phyloP scores from a whole-genome alignment of 805 yeast genomes.

The Wickerhamiella cacticola region DNA sequence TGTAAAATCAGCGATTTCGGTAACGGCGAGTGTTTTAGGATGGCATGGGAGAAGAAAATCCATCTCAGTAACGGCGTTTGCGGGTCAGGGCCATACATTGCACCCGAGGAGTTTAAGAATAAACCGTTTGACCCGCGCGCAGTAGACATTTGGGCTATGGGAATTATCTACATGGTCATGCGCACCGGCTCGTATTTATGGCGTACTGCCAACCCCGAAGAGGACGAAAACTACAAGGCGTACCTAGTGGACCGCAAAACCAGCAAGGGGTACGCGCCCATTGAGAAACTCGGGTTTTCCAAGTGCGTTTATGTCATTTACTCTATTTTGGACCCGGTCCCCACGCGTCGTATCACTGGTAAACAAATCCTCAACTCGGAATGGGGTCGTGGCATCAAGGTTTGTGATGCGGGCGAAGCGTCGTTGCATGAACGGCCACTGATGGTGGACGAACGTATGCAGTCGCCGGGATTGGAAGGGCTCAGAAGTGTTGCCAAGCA shows the following conservation, averaged over 20 bases:
- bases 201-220: slow-evolving; percentile 62
- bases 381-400: slow-evolving; percentile 84
- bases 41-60: slow-evolving; percentile 74
- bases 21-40: slow-evolving; percentile 77
- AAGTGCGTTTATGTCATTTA: slow-evolving; percentile 88
- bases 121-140: slow-evolving; percentile 60
- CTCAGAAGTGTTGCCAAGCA: not conserved
- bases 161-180: slow-evolving; percentile 66
- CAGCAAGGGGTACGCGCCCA: slow-evolving; percentile 81
- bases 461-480: not conserved
- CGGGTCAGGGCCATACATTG: slow-evolving; percentile 84
- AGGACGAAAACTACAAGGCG: slow-evolving; percentile 67
- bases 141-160: slow-evolving; percentile 85
- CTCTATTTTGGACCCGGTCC: slow-evolving; percentile 84
- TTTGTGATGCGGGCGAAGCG: slow-evolving; percentile 55
- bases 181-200: slow-evolving; percentile 88
- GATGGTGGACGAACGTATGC: not conserved
- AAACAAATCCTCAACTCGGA: slow-evolving; percentile 81
- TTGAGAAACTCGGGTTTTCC: slow-evolving; percentile 71
- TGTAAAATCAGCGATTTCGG: slow-evolving; percentile 78
- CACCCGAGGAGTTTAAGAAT: slow-evolving; percentile 69
- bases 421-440: slow-evolving; percentile 7
- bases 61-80: slow-evolving; percentile 62
- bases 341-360: slow-evolving; percentile 76
- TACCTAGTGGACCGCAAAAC: slow-evolving; percentile 71